A percentile compares a stretch with the other conserved stretches of the same genome.
Conservation (phyloP, 441 rosid species). For the Cnidoscolus chayamansa region DNA sequence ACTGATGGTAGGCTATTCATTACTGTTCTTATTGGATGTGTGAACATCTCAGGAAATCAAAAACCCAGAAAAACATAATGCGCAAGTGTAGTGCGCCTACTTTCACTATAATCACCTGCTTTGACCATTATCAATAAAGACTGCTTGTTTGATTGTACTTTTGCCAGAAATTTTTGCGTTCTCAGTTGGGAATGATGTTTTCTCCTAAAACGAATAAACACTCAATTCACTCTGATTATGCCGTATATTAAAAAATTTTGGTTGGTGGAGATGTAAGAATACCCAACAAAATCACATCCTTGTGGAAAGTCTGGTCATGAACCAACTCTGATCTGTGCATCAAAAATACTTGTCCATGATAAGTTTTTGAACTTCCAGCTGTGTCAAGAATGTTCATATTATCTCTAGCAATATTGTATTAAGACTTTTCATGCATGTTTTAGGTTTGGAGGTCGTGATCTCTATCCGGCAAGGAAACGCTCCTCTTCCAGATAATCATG, state of each 20-base stretch:
- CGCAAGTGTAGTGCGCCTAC: not conserved
- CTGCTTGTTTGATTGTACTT: not conserved
- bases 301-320: too few species aligned
- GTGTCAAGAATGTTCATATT: not conserved
- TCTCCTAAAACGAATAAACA: too few species aligned
- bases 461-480: constrained; percentile 82
- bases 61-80: too few species aligned
- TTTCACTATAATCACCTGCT: not conserved
- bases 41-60: not conserved
- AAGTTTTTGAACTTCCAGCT: not conserved
- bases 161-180: not conserved
- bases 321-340: not conserved
- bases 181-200: not conserved
- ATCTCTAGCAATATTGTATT: constrained; percentile 14
- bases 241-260: too few species aligned
- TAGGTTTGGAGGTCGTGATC: constrained; percentile 68
- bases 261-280: too few species aligned
- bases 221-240: too few species aligned
- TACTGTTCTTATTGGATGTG: not conserved
- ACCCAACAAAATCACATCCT: too few species aligned
- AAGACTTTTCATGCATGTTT: constrained; percentile 10
- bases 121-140: not conserved
- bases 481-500: constrained; percentile 69
- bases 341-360: not conserved
- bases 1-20: not conserved